Base-by-base conservation (phyloP, 2,329 filamentous ascomycete genomes). In the Exophiala dermatitidis region DNA sequence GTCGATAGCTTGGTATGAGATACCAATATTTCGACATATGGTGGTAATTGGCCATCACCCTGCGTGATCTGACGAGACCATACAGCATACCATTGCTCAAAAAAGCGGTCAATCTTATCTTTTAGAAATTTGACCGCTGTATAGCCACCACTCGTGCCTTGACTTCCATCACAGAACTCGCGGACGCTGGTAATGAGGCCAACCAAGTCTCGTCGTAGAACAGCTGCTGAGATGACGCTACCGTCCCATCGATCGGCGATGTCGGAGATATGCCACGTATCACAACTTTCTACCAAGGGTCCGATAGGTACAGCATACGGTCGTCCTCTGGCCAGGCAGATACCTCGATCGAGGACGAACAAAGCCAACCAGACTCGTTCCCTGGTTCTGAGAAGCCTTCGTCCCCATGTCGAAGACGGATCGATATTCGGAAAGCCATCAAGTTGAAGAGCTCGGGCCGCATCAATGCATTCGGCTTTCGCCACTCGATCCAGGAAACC, bases 21-120 rank as follows among this genome's bases (percentile, higher is more conserved):
- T 37, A 86, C 82, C 2, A 88, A 73, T 48, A 88, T 88, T 54
- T 88, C 84, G 29, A 88, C 84, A 57, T 88, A 88, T 0, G 85
- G 84, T 0, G 85, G 85, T 0, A 88, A 74, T 1, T 54, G 37
- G 29, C 12, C 71, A 58, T 74, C 75, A 5, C 76, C 77, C 44
- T 74, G 76, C 34, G 77, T 76, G 50, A 82, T 80, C 10, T 77
- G 74, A 5, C 74, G 69, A 1, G 76, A 77, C 83, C 83, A 86
- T 57, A 77, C 79, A 0, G 79, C 72, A 50, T 81, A 79, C 83
- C 83, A 86, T 42, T 75, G 72, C 45, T 82, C 76, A 59, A 85
- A 86, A 64, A 85, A 86, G 12, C 71, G 74, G 54, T 85, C 81
- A 29, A 86, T 84, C 6, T 77, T 78, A 29, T 77, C 71, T 66